Conservation (phyloP, 352 stramenopile genomes). For the Globisporangium carolinianum region DNA sequence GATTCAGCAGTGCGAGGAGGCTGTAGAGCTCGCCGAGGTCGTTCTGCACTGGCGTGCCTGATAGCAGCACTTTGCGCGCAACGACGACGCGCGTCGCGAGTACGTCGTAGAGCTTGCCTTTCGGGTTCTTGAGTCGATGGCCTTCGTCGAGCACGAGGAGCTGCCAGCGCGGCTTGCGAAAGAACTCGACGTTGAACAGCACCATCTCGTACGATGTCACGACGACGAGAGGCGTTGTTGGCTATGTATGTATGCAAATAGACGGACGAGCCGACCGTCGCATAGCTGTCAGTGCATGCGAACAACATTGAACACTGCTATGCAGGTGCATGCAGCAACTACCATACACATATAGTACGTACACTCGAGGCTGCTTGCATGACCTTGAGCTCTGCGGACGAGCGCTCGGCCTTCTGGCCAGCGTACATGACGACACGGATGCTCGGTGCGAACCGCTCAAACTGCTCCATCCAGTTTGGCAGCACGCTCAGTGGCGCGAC, state of each 20-base stretch:
- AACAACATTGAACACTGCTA: no score
- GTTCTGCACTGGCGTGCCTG: constrained; percentile 88
- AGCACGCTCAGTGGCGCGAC: constrained; percentile 75
- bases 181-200: constrained; percentile 51
- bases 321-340: no score
- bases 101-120: constrained; percentile 43
- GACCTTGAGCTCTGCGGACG: constrained; percentile 5
- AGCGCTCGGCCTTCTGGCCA: constrained; percentile 42
- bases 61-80: constrained; percentile 55
- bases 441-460: constrained; percentile 54
- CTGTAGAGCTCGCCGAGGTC: constrained; percentile 78
- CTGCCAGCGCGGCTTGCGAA: constrained; percentile 36
- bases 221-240: constrained; percentile 32
- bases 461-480: constrained; percentile 81
- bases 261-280: no score
- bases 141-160: constrained; percentile 84
- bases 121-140: constrained; percentile 85
- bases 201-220: constrained; percentile 76
- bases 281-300: no score
- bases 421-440: constrained; percentile 54
- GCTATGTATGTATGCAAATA: no score
- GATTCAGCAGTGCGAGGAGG: constrained; percentile 78
- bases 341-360: not conserved
- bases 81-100: constrained; percentile 31
- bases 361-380: not conserved